A percentile compares a stretch with the other conserved stretches of the same genome.
phyloP scores from a whole-genome alignment of 441 rosid species.

The Raphanus hybrid region DNA sequence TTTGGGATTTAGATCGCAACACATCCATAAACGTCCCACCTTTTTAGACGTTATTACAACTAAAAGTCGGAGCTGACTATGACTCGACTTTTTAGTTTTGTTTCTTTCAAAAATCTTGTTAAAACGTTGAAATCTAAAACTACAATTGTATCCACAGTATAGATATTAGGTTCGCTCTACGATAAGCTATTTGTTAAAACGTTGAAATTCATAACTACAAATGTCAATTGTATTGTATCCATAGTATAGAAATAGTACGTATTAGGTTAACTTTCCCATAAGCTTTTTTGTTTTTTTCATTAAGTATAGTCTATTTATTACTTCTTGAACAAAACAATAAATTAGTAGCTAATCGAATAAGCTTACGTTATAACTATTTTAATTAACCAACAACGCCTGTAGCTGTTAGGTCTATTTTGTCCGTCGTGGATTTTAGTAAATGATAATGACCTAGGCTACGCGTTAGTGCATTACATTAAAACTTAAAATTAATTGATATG shows the following conservation, averaged over 20 bases:
- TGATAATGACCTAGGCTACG: slow-evolving; percentile 44
- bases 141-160: neutral
- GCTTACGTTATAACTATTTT: slow-evolving; percentile 26
- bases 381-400: slow-evolving; percentile 36
- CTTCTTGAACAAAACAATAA: slow-evolving; percentile 27
- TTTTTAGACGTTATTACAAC: neutral
- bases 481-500: slow-evolving; percentile 39
- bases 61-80: slow-evolving; percentile 18
- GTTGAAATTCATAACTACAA: too few relatives aligned
- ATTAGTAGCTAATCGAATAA: slow-evolving; percentile 29
- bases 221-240: neutral
- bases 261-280: slow-evolving; percentile 5
- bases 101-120: neutral
- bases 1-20: slow-evolving; percentile 19
- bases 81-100: neutral
- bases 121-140: slow-evolving; percentile 2
- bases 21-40: slow-evolving; percentile 25
- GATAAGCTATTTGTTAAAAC: too few relatives aligned
- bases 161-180: too few relatives aligned
- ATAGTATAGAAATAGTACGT: neutral
- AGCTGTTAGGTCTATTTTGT: slow-evolving; percentile 40
- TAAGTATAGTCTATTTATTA: neutral
- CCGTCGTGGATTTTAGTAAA: slow-evolving; percentile 38
- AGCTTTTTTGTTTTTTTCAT: neutral
- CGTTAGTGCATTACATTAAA: slow-evolving; percentile 36